phyloP scores from a whole-genome alignment of 2,329 filamentous ascomycete species.

The Trichoderma atrobrunneum region DNA sequence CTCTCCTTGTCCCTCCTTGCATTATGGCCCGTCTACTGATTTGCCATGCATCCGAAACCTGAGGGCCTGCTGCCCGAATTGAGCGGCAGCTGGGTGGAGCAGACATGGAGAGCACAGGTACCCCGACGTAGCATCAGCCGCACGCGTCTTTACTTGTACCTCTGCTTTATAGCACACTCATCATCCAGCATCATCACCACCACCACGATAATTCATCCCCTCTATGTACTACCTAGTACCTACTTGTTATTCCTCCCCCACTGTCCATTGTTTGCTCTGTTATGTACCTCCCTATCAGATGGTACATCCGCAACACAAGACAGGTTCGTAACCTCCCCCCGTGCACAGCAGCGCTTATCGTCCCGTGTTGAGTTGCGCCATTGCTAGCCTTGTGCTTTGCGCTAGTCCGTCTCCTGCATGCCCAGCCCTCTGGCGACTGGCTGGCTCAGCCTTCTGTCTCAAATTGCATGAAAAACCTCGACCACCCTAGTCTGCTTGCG shows the following conservation, averaged over 20 bases:
- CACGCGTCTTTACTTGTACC: constrained; percentile 5
- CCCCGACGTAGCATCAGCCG: constrained; percentile 16
- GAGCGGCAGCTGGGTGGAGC: neutral
- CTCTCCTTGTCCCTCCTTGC: constrained; percentile 13
- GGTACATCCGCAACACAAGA: no score
- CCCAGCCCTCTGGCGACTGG: constrained; percentile 1
- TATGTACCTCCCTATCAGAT: neutral
- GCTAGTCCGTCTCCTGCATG: constrained; percentile 8
- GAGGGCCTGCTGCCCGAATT: constrained; percentile 9
- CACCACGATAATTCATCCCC: no score
- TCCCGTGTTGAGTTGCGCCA: constrained; percentile 10
- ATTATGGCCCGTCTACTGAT: constrained; percentile 5
- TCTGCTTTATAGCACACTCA: neutral
- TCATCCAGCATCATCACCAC: no score
- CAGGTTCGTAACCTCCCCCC: no score
- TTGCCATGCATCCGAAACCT: constrained; percentile 13
- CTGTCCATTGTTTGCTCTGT: no score
- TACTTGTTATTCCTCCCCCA: no score
- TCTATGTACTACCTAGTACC: no score
- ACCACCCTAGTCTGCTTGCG: neutral
- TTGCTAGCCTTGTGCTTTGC: constrained; percentile 13
- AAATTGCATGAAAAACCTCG: constrained; percentile 1
- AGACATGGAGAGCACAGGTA: neutral
- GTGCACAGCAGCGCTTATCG: neutral
- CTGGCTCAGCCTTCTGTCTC: constrained; percentile 14